Evolutionary conservation across 73 alveolate genomes (phyloP), one percentile per base, ranked within the genome.

Genomic region (Paraurostyla sp.): DNA sequence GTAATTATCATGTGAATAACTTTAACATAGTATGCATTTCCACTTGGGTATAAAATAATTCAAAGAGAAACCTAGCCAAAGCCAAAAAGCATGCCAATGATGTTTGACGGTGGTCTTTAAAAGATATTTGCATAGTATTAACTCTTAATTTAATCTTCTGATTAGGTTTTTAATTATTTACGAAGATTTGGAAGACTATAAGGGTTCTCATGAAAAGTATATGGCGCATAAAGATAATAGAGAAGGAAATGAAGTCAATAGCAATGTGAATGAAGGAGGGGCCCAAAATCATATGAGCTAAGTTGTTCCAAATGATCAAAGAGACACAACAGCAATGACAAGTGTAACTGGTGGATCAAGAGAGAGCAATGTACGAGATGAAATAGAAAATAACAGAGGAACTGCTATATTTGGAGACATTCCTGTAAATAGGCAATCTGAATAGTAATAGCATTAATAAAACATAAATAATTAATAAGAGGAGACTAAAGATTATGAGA

Each of bases 51-150:
- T 30, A 45, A 45, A 4, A 73, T 73, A 11, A 22, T 73, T 45
- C 71, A 43, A 1, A 9, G 23, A 22, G 3, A 1, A 2, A 71
- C 41, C 7, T 43, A 42, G 59, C 87, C 87, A 20, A 73, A 73
- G 50, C 87, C 43, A 11, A 20, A 73, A 16, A 0, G 20, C 9
- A 73, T 73, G 38, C 30, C 71, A 3, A 18, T 30, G 29, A 73
- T 73, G 87, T 73, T 73, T 73, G 87, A 73, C 20, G 87, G 87
- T 9, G 87, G 87, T 1, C 71, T 73, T 18, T 36, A 48, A 25
- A 40, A 73, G 46, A 50, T 50, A 40, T 73, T 73, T 50, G 87
- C 59, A 3, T 33, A 73, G 87, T 73, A 73, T 23, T 73, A 29
- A 13, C 4, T 7, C 3, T 73, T 73, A 22, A 43, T 73, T 30